Base-by-base conservation (phyloP, 1,284 basidiomycete species). In the Ceratobasidium papillatum region DNA sequence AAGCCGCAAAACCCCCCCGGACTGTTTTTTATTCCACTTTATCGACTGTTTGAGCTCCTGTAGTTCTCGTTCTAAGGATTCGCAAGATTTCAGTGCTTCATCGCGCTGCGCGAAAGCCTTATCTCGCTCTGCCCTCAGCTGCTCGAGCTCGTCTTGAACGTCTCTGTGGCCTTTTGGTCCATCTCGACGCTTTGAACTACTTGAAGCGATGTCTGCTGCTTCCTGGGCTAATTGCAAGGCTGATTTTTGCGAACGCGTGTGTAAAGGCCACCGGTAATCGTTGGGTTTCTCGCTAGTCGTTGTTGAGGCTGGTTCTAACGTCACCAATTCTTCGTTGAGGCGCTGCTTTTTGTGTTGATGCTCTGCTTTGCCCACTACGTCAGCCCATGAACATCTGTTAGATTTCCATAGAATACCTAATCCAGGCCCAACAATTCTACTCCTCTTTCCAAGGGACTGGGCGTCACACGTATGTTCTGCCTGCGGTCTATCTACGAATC, bases 1-100 rank as follows among this genome's bases (percentile, higher is more conserved):
- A 25, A 71, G 68, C 3, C 54, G 51, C 27, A 71, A 36, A 7
- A 71, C 41, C 43, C 47, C 36, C 11, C 61, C 68, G n/a, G 68
- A 30, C 25, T 71, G 45, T 11, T 22, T 43, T n/a, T 45, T 30
- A 22, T 71, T 49, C 27, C 36, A 54, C 27, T 61, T 61, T 1
- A 49, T n/a, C 11, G 68, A 27, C 22, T 54, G n/a, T 47, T 71
- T 58, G 27, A 71, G 32, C 17, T 36, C 22, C 32, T 61, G 4
- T 9, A 71, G 22, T 17, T 71, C 54, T 25, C n/a, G 43, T 27
- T 56, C 25, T 22, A 71, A 34, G 9, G 41, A 25, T 34, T 22
- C 41, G 25, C 56, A 49, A 1, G 68, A 58, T 41, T 59, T 27
- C 8, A 56, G n/a, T 27, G 54, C 68, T 9, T 54, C 68, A 36